Conservation (phyloP, 495 filamentous ascomycete species). For the Aspergillus avenaceus region DNA sequence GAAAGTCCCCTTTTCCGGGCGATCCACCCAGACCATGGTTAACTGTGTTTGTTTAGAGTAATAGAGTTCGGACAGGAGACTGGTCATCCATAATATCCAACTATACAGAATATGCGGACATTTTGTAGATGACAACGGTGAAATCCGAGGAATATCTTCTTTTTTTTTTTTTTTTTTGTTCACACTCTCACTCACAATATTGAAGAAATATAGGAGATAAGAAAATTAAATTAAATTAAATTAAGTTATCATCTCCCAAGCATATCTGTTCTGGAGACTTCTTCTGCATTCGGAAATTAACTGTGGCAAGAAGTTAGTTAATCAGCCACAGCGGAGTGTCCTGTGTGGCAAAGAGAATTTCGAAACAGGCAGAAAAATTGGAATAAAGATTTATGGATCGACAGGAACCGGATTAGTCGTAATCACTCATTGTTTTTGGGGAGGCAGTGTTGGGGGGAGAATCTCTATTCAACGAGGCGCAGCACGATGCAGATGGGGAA, state of each 20-base stretch:
- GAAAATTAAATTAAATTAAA: too few species aligned
- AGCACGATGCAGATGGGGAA: neutral
- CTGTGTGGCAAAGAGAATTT: conserved; percentile 1
- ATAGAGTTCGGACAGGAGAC: too few species aligned
- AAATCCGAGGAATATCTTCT: too few species aligned
- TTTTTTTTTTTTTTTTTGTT: too few species aligned
- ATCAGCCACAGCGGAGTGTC: conserved; percentile 7
- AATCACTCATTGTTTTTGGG: neutral
- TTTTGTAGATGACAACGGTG: too few species aligned
- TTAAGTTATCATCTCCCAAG: too few species aligned
- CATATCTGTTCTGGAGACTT: neutral
- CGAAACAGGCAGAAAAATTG: neutral
- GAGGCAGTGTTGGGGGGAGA: conserved; percentile 2
- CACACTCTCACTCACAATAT: too few species aligned
- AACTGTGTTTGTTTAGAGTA: too few species aligned
- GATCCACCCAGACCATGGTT: too few species aligned
- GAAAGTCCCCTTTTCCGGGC: neutral
- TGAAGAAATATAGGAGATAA: too few species aligned
- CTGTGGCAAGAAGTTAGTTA: neutral
- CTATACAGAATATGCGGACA: too few species aligned
- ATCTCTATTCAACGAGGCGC: neutral
- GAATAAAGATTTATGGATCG: neutral
- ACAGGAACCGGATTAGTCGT: conserved; percentile 1
- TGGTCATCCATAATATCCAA: neutral
- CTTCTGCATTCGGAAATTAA: neutral